Base-by-base conservation (phyloP, 352 stramenopile genomes). In the Globisporangium emineosum region DNA sequence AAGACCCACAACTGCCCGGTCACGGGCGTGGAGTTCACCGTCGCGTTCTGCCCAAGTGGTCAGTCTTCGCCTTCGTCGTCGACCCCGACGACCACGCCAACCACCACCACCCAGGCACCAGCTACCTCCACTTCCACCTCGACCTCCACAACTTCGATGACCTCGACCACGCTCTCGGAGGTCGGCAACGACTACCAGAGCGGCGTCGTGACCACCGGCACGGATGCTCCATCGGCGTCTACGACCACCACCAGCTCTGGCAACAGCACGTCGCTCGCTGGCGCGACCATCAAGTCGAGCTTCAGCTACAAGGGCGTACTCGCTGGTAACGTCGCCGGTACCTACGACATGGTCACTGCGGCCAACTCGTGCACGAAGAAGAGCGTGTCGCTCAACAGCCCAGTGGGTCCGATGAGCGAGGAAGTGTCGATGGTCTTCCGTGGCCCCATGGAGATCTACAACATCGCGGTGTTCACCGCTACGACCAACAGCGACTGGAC, bases 361-460 rank as follows among this genome's bases (percentile, higher is more conserved):
- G 65, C 76, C 54, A 63, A 67, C 1, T 64, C 68, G 12, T 84
- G 76, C 58, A 57, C 66, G 23, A 83, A 73, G 15, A 64, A 72
- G 43, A 62, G 62, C 4, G 68, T 80, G 55, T 74, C 70, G 6
- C 23, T 78, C 23, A 69, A 64, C 3, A 75, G 75, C 62, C 72
- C 74, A 0, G 71, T 88, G 6, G 78, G 77, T 7, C 78, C 78
- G 0, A 62, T 84, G 59, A 83, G 73, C 40, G 79, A 88, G 45
- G 79, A 88, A 27, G 75, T 85, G 17, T 69, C 71, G 7, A 76
- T 86, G 65, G 72, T 85, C 10, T 88, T 88, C 65, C 79, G 77
- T 54, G 79, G 77, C 2, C 79, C 77, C 0, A 80, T 88, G 73
- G 70, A 84, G 56, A 83, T 89, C 63, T 76, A 81, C 70, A 82